phyloP scores from a whole-genome alignment of 139 green algal species.

The Chlorella vulgaris region DNA sequence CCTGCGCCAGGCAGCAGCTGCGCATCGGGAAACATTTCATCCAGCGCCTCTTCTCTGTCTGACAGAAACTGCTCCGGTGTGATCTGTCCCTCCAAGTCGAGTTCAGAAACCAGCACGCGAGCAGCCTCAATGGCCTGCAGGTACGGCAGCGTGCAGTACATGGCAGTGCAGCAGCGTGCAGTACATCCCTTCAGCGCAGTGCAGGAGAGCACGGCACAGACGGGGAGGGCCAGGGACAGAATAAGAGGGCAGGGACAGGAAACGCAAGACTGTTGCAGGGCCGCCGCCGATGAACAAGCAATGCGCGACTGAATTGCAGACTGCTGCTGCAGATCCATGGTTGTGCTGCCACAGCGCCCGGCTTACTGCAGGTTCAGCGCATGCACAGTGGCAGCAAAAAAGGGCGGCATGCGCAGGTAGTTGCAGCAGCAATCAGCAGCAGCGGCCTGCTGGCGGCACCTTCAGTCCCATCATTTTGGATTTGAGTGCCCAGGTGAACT shows the following conservation, averaged over 20 bases:
- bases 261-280: too few relatives aligned
- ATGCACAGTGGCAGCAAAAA: too few relatives aligned
- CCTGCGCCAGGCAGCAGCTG: conserved; percentile 74
- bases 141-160: background rate
- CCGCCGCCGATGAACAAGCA: too few relatives aligned
- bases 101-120: conserved; percentile 56
- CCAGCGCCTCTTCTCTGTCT: conserved; percentile 71
- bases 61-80: conserved; percentile 61
- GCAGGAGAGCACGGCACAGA: too few relatives aligned
- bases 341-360: too few relatives aligned
- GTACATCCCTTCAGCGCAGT: conserved; percentile 70
- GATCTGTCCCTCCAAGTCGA: conserved; percentile 61
- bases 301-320: too few relatives aligned
- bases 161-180: conserved; percentile 31
- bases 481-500: conserved; percentile 89
- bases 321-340: too few relatives aligned
- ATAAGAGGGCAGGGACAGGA: too few relatives aligned
- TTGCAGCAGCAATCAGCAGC: too few relatives aligned
- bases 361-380: too few relatives aligned
- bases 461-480: background rate
- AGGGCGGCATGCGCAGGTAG: too few relatives aligned
- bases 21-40: conserved; percentile 70
- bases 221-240: too few relatives aligned
- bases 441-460: background rate
- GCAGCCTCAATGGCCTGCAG: conserved; percentile 70